Evolutionary conservation across 805 yeast genomes (phyloP).

Genomic region (Nakazawaea siamensis): DNA sequence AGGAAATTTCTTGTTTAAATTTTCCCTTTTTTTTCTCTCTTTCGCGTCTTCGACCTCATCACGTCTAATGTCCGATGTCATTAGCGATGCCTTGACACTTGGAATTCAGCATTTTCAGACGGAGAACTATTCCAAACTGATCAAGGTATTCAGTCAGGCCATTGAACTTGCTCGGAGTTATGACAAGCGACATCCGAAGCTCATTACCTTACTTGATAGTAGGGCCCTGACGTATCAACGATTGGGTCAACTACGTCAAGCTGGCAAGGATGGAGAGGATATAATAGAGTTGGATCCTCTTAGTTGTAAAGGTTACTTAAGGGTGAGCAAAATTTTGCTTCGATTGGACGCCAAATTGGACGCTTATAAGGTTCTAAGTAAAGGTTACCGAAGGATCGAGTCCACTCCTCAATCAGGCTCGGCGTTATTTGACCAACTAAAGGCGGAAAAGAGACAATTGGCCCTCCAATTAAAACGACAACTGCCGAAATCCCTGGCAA

Average conservation of each 20-base stretch:
- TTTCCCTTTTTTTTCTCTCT: no score
- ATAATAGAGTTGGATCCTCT: slow-evolving; percentile 31
- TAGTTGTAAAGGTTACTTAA: slow-evolving; percentile 40
- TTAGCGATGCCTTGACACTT: slow-evolving; percentile 3
- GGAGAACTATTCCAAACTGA: slow-evolving; percentile 5
- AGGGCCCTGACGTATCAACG: slow-evolving; percentile 43
- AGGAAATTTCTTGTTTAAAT: no score
- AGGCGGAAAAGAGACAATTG: slow-evolving; percentile 10
- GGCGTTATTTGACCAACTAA: slow-evolving; percentile 22
- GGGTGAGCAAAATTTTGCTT: slow-evolving; percentile 30
- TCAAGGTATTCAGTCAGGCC: slow-evolving; percentile 8
- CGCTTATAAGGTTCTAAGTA: slow-evolving; percentile 27
- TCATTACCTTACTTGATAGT: slow-evolving; percentile 25
- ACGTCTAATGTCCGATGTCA: slow-evolving; percentile 3
- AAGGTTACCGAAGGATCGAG: slow-evolving; percentile 30
- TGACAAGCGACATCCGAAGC: slow-evolving; percentile 5
- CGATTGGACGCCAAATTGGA: slow-evolving; percentile 20
- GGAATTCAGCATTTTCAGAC: slow-evolving; percentile 7
- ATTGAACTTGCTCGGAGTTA: slow-evolving; percentile 3
- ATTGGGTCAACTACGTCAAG: slow-evolving; percentile 21
- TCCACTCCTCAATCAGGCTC: slow-evolving; percentile 24
- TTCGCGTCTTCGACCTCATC: no score
- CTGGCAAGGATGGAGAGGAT: slow-evolving; percentile 29
- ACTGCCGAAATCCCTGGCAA: neutral
- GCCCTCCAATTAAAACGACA: neutral